Evolutionary conservation across 2,329 filamentous ascomycete genomes (phyloP), one percentile per base, ranked within the genome.

Genomic region (Westerdykella ornata): DNA sequence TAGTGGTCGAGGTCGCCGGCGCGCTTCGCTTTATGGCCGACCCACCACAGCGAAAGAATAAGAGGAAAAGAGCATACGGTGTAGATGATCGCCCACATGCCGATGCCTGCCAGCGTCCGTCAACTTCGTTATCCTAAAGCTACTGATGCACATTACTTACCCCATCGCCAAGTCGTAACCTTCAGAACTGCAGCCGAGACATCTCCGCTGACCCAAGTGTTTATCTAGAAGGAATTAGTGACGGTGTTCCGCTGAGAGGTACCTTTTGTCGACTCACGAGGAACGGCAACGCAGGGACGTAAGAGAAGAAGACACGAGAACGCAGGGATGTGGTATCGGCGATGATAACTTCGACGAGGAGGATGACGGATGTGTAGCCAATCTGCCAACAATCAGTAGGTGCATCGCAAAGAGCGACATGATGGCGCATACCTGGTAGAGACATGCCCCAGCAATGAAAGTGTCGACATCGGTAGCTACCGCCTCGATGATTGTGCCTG

Each of bases 21-120:
- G 44, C 68, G 72, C 51, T 69, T 73, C 11, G 78, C 79, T 15
- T 77, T 74, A 13, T 64, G 69, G 9, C 69, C 66, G 12, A 78
- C 73, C 30, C 76, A 52, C 38, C 65, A 60, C 0, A 84, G 67
- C 5, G 72, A 72, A 30, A 71, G 47, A 52, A 82, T 62, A 0
- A 82, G 66, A 1, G 80, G 78, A 4, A 80, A 44, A 0, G 74
- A 69, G 41, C 72, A 74, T 6, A 77, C 65, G 1, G 78, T 74
- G 52, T 77, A 81, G 37, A 81, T 77, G 46, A 82, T 74, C 35
- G 69, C 71, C 70, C 76, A 82, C 77, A 82, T 82, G 47, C 78
- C 79, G 20, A 62, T 42, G 14, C 44, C 36, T 38, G 15, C 3
- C 3, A 3, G n/a, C 7, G 12, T 26, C 5, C 3, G 34, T 36